Evolutionary conservation across 1,284 basidiomycete species (phyloP).

Genomic region (Porodaedalea pini): DNA sequence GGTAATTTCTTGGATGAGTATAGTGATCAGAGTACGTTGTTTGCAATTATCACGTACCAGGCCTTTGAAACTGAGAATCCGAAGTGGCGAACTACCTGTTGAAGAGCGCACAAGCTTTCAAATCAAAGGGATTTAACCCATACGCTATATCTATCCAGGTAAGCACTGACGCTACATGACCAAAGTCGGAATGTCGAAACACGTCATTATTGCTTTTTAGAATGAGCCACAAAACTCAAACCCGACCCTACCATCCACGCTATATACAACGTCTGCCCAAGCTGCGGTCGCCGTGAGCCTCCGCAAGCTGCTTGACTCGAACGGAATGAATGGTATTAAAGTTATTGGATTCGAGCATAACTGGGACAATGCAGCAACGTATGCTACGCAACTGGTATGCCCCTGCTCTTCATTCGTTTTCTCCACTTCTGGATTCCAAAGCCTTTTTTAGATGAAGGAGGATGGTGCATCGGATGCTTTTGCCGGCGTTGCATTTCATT

Average conservation of each 20-base stretch:
- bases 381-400: slow-evolving; percentile 46
- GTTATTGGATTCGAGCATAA: slow-evolving; percentile 51
- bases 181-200: background rate
- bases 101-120: slow-evolving; percentile 44
- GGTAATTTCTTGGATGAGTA: slow-evolving; percentile 39
- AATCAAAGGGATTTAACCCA: slow-evolving; percentile 38
- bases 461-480: slow-evolving; percentile 20
- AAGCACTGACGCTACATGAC: background rate
- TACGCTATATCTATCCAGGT: slow-evolving; percentile 49
- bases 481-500: slow-evolving; percentile 28
- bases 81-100: slow-evolving; percentile 48
- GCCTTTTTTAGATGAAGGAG: slow-evolving; percentile 11
- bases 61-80: background rate
- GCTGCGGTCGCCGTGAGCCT: slow-evolving; percentile 41
- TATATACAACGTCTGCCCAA: slow-evolving; percentile 34
- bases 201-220: slow-evolving; percentile 27
- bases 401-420: background rate
- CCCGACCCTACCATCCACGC: slow-evolving; percentile 3
- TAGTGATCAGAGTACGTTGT: slow-evolving; percentile 35
- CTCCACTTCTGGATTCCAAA: background rate
- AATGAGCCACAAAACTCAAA: slow-evolving; percentile 49
- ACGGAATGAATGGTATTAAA: slow-evolving; percentile 41
- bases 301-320: slow-evolving; percentile 42
- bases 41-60: background rate
- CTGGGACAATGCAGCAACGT: slow-evolving; percentile 46